Evolutionary conservation across 108 stramenopile genomes (phyloP), one percentile per base, ranked within the genome.

Genomic region (Pseudonitzschia delicatissima): DNA sequence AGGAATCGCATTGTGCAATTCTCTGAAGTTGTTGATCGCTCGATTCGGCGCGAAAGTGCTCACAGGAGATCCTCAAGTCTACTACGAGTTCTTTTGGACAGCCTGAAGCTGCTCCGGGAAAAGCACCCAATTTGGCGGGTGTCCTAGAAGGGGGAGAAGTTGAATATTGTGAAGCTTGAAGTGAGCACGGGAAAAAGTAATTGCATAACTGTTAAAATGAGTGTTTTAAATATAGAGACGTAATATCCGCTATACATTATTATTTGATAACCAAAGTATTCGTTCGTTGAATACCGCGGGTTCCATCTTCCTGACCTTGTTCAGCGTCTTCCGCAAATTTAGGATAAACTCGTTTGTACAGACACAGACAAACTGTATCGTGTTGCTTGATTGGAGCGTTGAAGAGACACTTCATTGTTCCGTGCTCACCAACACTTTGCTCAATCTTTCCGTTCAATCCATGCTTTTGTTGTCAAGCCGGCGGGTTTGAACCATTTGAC

Each of bases 401-500:
- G 84, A 99, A 98, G 0, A 91, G 78, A 63, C 96, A 96, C 76
- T 99, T 99, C 94, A 98, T 96, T n/a, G 95, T 87, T 33, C 99
- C 99, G 67, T 99, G 99, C 49, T 97, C 98, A 37, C 99, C 99
- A 36, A 98, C 86, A 42, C 97, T 91, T 53, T 97, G 85, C 45
- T 85, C 70, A 55, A 99, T 99, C 67, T 97, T 94, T 57, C 98
- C 98, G 64, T 89, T 80, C 55, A 98, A 80, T 5, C 99, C 99
- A 68, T 97, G 94, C 79, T 98, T n/a, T 98, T 44, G 98, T 99
- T 15, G 76, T 71, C 33, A 99, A 76, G 49, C 90, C 96, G 20
- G 98, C 96, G 11, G 98, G 98, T 68, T 96, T 96, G 88, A 99
- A 99, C 97, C 96, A 99, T 79, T 82, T 86, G 23, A 97, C 95